Evolutionary conservation across 1,139 yeast species (phyloP).

Genomic region (Taphrina deformans): DNA sequence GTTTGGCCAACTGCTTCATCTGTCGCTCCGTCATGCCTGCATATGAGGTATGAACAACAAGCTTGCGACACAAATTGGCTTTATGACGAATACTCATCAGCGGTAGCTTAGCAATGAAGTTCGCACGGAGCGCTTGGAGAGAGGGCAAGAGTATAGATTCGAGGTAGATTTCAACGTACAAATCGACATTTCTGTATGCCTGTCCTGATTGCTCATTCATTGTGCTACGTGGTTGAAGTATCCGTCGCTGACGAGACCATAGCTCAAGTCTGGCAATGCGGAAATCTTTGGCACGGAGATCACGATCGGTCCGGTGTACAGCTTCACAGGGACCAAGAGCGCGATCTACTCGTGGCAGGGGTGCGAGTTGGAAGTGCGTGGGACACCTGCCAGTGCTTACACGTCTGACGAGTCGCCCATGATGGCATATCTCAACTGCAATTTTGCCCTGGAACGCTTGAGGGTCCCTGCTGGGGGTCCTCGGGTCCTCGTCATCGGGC

Average conservation of each 20-base stretch:
- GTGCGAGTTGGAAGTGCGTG: conserved; percentile 52
- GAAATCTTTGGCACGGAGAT: conserved; percentile 93
- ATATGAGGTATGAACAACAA: neutral
- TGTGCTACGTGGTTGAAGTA: neutral
- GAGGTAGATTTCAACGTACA: conserved; percentile 65
- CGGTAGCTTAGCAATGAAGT: conserved; percentile 13
- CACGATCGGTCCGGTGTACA: conserved; percentile 65
- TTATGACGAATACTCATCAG: neutral
- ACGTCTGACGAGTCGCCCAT: conserved; percentile 69
- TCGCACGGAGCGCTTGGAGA: conserved; percentile 13
- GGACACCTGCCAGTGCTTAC: conserved; percentile 57
- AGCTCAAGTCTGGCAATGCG: conserved; percentile 60
- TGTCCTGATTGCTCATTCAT: neutral
- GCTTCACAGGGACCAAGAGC: conserved; percentile 60
- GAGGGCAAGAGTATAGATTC: conserved; percentile 69
- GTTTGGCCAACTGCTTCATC: too few relatives aligned
- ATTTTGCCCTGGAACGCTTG: conserved; percentile 69
- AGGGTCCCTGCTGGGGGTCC: conserved; percentile 54
- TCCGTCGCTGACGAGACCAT: neutral
- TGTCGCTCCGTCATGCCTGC: conserved; percentile 12
- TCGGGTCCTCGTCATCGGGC: conserved; percentile 71
- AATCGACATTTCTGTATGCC: conserved; percentile 55
- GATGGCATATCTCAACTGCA: conserved; percentile 65
- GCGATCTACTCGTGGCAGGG: conserved; percentile 63
- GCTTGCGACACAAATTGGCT: neutral